Evolutionary conservation across 2,329 filamentous ascomycete species (phyloP).

Genomic region (Diplodia sapinea): DNA sequence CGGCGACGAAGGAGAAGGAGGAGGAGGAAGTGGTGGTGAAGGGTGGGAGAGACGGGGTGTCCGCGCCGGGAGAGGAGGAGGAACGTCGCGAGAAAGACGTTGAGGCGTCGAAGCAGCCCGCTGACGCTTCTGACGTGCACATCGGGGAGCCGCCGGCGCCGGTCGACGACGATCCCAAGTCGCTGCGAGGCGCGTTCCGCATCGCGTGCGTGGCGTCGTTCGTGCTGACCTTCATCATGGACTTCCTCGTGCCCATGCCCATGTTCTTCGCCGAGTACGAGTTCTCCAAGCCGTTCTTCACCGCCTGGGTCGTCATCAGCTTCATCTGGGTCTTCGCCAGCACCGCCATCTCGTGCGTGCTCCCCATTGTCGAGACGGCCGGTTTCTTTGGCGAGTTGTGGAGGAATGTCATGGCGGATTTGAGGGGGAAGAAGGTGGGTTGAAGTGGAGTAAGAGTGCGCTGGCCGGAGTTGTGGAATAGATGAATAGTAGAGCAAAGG

Average conservation of each 20-base stretch:
- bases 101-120: background rate
- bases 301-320: slow-evolving; percentile 49
- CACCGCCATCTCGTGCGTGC: slow-evolving; percentile 48
- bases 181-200: slow-evolving; percentile 46
- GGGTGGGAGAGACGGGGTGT: too few relatives aligned
- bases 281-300: slow-evolving; percentile 50
- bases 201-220: slow-evolving; percentile 47
- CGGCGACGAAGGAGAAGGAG: slow-evolving; percentile 27
- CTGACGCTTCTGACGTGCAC: background rate
- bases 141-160: slow-evolving; percentile 33
- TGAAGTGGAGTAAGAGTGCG: too few relatives aligned
- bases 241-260: slow-evolving; percentile 50
- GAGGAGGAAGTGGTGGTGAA: too few relatives aligned
- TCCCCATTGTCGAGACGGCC: slow-evolving; percentile 52
- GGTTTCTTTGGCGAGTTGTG: slow-evolving; percentile 39
- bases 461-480: background rate
- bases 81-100: background rate
- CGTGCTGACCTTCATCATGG: slow-evolving; percentile 48
- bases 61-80: background rate
- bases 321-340: slow-evolving; percentile 53
- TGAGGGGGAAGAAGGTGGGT: slow-evolving; percentile 8
- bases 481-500: background rate
- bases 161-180: slow-evolving; percentile 44
- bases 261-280: slow-evolving; percentile 52
- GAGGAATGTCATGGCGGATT: slow-evolving; percentile 34